Evolutionary conservation across 1,284 basidiomycete species (phyloP).

Genomic region (Albatrellus sp.): DNA sequence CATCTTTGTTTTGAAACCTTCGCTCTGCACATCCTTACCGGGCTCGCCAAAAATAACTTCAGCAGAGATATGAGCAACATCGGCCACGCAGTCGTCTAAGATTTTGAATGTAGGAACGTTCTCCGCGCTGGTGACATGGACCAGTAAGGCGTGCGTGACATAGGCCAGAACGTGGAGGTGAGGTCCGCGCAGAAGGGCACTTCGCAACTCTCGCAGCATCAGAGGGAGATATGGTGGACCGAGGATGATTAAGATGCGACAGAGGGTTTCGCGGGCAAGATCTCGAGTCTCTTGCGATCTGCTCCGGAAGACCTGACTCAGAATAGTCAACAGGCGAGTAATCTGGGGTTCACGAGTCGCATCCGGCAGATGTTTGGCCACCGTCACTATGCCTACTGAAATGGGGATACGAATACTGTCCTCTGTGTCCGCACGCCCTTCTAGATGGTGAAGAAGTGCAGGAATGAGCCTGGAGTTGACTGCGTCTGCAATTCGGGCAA

Average conservation of each 20-base stretch:
- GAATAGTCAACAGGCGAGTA: conserved; percentile 68
- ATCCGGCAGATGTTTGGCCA: conserved; percentile 76
- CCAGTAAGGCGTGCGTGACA: conserved; percentile 73
- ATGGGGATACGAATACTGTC: conserved; percentile 82
- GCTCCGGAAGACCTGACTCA: conserved; percentile 83
- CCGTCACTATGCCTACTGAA: conserved; percentile 77
- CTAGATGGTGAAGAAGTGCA: conserved; percentile 63
- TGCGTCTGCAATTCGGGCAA: conserved; percentile 55
- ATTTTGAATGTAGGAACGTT: conserved; percentile 39
- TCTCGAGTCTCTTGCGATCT: conserved; percentile 93
- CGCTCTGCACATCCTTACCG: conserved; percentile 79
- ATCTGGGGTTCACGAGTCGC: conserved; percentile 63
- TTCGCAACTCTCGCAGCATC: conserved; percentile 73
- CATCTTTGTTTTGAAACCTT: conserved; percentile 93
- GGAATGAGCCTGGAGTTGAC: conserved; percentile 73
- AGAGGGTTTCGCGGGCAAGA: conserved; percentile 74
- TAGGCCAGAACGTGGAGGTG: conserved; percentile 91
- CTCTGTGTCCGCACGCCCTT: conserved; percentile 75
- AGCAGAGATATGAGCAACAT: conserved; percentile 71
- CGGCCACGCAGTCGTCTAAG: conserved; percentile 70
- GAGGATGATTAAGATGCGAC: conserved; percentile 68
- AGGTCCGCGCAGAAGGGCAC: conserved; percentile 80
- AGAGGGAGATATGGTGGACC: conserved; percentile 68
- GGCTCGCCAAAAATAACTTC: conserved; percentile 96
- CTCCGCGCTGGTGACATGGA: conserved; percentile 62